Evolutionary conservation across 2,329 filamentous ascomycete genomes (phyloP), one percentile per base, ranked within the genome.

Genomic region (Alternaria sp.): DNA sequence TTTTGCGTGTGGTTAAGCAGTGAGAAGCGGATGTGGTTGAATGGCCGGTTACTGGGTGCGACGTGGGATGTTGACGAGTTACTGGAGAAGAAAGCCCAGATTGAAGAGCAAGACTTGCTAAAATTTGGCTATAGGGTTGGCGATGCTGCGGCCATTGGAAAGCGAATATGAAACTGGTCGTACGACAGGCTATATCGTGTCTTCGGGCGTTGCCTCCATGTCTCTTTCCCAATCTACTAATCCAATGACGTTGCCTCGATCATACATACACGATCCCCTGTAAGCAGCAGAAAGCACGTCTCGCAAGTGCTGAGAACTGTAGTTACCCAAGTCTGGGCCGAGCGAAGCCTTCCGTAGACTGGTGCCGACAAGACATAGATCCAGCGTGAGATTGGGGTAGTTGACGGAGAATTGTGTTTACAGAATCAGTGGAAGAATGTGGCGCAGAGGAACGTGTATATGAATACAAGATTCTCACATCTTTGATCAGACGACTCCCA

Each of bases 11-110:
- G 77, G 77, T 45, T 78, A 28, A 69, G 68, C 49, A 58, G 50
- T 10, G 76, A 78, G 65, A 74, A 71, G 63, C 63, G 67, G 30
- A 70, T 72, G 72, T 78, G 74, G 72, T 47, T 79, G 57, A 76
- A 71, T 57, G 74, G 76, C 2, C 62, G 77, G 32, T 49, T 75
- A 9, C 15, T 76, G 32, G 66, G 69, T 26, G 75, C 75, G 6
- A 76, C 59, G 2, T 79, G 76, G 76, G 74, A 78, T 62, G 63
- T 72, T 6, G 68, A 72, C 51, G 77, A 78, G 36, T 40, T 79
- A 26, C 7, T 67, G 21, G 63, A 61, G 49, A 73, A 69, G 56
- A 72, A 68, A 44, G 50, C 51, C 2, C 51, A 64, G 1, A 72
- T 79, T 25, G 71, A 69, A 47, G 62, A 62, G 11, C 47, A 66